Evolutionary conservation across 495 filamentous ascomycete genomes (phyloP), one percentile per base, ranked within the genome.

Genomic region (Hyaloscypha finlandica): DNA sequence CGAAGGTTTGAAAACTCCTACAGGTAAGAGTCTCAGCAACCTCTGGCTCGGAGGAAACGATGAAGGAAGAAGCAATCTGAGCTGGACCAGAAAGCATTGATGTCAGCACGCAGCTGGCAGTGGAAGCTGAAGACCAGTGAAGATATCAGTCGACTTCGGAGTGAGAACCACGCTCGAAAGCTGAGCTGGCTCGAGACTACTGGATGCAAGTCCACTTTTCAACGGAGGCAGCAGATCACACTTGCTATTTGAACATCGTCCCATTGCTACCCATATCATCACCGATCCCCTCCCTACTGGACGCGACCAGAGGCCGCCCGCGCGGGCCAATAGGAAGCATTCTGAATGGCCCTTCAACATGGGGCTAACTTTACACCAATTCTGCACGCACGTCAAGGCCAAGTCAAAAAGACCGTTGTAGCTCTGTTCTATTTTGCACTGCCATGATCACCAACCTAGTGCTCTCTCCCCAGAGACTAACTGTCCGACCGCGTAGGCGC

Each of bases 121-220:
- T 45, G 39, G 31, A 33, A 54, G 6, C 25, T 31, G 42, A 14
- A 64, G 51, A 56, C 51, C 25, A 25, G 29, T 54, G 31, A 32
- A 32, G 48, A 31, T 20, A 64, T 53, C 51, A 25, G 11, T 33
- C 48, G 32, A 56, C 14, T 65, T 65, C 42, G 42, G 3, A 48
- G 42, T 1, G 42, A 48, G 53, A 56, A 31, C 29, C 53, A 31
- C 53, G 6, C 53, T 56, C 53, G 53, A 65, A 45, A 67, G 65
- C 57, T 67, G 58, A 61, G 58, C 31, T 67, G 65, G 57, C 65
- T 39, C 29, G 53, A 56, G 20, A 55, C 57, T 37, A 67, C 57
- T 67, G 65, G 65, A 42, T 54, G 29, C 25, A 22, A 60, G 39
- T 53, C 54, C 57, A 60, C 64, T 60, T 51, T 51, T 51, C 19